phyloP scores from a whole-genome alignment of 2,329 filamentous ascomycete species.

The Neophaeococcomyces aloes region DNA sequence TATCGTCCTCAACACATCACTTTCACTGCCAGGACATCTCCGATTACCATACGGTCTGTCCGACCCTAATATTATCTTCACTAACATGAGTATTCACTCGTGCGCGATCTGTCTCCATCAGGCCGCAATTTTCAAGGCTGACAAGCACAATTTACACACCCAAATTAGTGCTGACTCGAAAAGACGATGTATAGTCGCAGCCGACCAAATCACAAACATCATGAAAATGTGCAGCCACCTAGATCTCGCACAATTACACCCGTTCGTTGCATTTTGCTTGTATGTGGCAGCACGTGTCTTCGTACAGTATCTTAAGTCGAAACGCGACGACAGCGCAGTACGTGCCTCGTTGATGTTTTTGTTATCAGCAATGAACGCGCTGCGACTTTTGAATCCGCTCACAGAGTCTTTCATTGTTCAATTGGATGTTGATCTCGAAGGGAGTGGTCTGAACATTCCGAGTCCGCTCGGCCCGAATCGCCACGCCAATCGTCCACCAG shows the following conservation, averaged over 20 bases:
- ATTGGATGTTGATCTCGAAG: slow-evolving; percentile 81
- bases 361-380: slow-evolving; percentile 75
- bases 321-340: slow-evolving; percentile 71
- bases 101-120: slow-evolving; percentile 97
- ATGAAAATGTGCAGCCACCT: slow-evolving; percentile 92
- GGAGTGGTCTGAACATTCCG: slow-evolving; percentile 27
- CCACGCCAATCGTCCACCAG: slow-evolving; percentile 6
- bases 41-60: slow-evolving; percentile 65
- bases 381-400: slow-evolving; percentile 79
- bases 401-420: slow-evolving; percentile 93
- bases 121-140: slow-evolving; percentile 93
- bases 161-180: slow-evolving; percentile 83
- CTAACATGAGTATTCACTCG: slow-evolving; percentile 95
- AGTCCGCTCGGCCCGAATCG: slow-evolving; percentile 1
- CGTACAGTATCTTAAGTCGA: slow-evolving; percentile 88
- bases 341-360: slow-evolving; percentile 79
- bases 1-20: slow-evolving; percentile 73
- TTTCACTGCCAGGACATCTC: slow-evolving; percentile 69
- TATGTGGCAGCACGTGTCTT: slow-evolving; percentile 95
- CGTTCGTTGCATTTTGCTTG: slow-evolving; percentile 88
- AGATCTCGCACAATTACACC: slow-evolving; percentile 85
- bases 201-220: slow-evolving; percentile 84
- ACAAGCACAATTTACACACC: slow-evolving; percentile 68
- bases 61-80: slow-evolving; percentile 79
- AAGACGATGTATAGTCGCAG: slow-evolving; percentile 81